These are phyloP conservation scores for Aspergillus persii DNA, from an alignment of 2,329 filamentous ascomycete genomes.

Conservation along the genomic window DNA sequence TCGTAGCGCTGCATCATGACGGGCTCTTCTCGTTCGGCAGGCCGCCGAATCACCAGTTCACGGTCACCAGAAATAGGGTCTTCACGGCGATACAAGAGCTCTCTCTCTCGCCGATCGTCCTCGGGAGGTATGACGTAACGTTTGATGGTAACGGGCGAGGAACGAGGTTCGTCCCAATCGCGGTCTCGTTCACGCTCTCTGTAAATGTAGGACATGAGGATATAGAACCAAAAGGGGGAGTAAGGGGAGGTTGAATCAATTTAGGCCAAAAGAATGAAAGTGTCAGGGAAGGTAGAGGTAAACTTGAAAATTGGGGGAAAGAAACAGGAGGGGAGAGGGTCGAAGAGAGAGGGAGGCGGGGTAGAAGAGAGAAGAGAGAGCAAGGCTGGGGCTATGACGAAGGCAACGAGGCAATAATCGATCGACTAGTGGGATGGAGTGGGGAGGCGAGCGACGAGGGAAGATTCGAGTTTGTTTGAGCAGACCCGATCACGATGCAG, in stretches of 20 bases:
- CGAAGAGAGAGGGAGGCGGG: slow-evolving; percentile 11
- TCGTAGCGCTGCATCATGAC: slow-evolving; percentile 48
- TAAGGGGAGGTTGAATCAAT: background rate
- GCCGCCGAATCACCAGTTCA: slow-evolving; percentile 46
- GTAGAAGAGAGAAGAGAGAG: background rate
- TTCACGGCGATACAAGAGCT: slow-evolving; percentile 29
- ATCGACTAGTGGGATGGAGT: background rate
- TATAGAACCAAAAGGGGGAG: background rate
- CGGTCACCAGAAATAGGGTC: slow-evolving; percentile 34
- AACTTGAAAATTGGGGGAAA: background rate
- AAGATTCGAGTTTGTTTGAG: background rate
- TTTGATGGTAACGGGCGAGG: slow-evolving; percentile 50
- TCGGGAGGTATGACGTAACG: slow-evolving; percentile 53
- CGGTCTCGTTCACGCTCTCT: slow-evolving; percentile 41
- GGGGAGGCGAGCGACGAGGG: slow-evolving; percentile 2
- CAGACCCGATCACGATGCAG: background rate
- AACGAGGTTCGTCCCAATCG: slow-evolving; percentile 43
- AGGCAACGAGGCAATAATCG: background rate
- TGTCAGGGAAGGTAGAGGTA: background rate
- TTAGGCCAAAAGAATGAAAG: background rate
- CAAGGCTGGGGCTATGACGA: slow-evolving; percentile 9
- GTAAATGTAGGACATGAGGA: slow-evolving; percentile 34
- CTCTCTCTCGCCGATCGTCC: slow-evolving; percentile 37
- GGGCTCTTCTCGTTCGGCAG: slow-evolving; percentile 46
- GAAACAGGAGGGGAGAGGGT: background rate